These are phyloP conservation scores for Ballota nigra DNA, from an alignment of 257 asterid species.

Conservation along the genomic window DNA sequence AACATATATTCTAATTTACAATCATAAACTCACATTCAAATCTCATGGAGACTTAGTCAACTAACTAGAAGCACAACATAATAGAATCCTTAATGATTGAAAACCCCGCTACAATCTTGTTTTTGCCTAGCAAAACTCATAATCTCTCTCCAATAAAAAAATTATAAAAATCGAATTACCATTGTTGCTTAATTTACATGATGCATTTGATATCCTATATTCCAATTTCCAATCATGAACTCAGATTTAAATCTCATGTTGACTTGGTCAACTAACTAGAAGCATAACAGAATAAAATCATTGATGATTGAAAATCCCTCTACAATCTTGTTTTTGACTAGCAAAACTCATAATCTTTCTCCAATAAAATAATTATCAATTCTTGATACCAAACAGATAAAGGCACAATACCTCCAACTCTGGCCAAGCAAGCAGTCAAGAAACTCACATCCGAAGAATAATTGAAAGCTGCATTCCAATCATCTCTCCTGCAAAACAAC, in stretches of 20 bases:
- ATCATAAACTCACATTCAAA: not conserved
- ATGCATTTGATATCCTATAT: not conserved
- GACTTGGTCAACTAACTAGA: constrained; percentile 5
- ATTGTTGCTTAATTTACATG: not conserved
- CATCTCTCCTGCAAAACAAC: constrained; percentile 48
- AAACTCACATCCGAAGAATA: constrained; percentile 57
- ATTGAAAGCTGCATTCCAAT: constrained; percentile 72
- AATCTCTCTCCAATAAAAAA: not conserved
- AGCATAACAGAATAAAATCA: constrained; percentile 2
- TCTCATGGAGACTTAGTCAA: not conserved
- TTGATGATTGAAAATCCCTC: not conserved
- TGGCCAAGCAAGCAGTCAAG: constrained; percentile 62
- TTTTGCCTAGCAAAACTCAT: not conserved
- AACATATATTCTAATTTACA: not conserved
- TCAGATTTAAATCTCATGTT: not conserved
- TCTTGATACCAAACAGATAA: constrained; percentile 1
- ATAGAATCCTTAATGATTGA: not conserved
- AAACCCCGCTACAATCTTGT: constrained; percentile 1
- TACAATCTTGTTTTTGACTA: not conserved
- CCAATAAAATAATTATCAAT: not conserved
- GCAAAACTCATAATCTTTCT: not conserved
- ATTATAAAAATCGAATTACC: too few species aligned
- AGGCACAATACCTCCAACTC: constrained; percentile 39
- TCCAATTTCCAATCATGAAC: not conserved
- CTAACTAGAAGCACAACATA: constrained; percentile 5